A percentile compares a stretch with the other conserved stretches of the same genome.
These are phyloP conservation scores for Sarcocystis neurona DNA, from an alignment of 169 alveolate genomes.

Conservation along the genomic window DNA sequence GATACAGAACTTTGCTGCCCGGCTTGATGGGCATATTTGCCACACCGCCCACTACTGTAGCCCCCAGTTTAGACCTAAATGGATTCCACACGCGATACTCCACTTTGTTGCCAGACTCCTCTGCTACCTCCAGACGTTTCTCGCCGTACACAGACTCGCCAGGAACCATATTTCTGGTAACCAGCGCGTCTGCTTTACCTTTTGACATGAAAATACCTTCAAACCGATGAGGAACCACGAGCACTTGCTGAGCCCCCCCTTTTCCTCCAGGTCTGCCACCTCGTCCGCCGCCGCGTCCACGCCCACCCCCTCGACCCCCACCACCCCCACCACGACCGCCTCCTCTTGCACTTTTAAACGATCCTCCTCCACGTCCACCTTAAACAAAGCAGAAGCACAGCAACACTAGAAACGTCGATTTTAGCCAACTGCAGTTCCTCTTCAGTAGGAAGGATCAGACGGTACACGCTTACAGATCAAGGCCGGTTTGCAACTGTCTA, in stretches of 20 bases:
- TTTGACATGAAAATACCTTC: slow-evolving; percentile 96
- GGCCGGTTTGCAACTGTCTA: no score
- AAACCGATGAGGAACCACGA: slow-evolving; percentile 94
- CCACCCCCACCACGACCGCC: slow-evolving; percentile 57
- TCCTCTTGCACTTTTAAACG: slow-evolving; percentile 43
- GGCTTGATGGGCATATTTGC: slow-evolving; percentile 96
- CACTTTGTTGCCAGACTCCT: slow-evolving; percentile 75
- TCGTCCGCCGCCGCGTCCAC: slow-evolving; percentile 51
- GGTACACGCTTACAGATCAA: no score
- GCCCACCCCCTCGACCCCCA: slow-evolving; percentile 41
- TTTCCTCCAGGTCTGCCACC: slow-evolving; percentile 45
- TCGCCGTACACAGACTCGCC: slow-evolving; percentile 99
- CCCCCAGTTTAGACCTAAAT: slow-evolving; percentile 98
- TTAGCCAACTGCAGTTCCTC: no score
- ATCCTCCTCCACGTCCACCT: slow-evolving; percentile 34
- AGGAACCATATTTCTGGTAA: slow-evolving; percentile 95
- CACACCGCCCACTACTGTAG: slow-evolving; percentile 96
- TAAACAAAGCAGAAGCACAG: no score
- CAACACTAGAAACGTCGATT: no score
- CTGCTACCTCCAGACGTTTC: slow-evolving; percentile 89
- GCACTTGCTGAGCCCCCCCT: slow-evolving; percentile 87
- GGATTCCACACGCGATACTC: slow-evolving; percentile 99
- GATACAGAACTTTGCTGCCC: slow-evolving; percentile 95
- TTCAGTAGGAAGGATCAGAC: no score
- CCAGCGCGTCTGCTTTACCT: slow-evolving; percentile 96